Base-by-base conservation (phyloP, 1,284 basidiomycete species). In the Tetrapyrgos nigripes region DNA sequence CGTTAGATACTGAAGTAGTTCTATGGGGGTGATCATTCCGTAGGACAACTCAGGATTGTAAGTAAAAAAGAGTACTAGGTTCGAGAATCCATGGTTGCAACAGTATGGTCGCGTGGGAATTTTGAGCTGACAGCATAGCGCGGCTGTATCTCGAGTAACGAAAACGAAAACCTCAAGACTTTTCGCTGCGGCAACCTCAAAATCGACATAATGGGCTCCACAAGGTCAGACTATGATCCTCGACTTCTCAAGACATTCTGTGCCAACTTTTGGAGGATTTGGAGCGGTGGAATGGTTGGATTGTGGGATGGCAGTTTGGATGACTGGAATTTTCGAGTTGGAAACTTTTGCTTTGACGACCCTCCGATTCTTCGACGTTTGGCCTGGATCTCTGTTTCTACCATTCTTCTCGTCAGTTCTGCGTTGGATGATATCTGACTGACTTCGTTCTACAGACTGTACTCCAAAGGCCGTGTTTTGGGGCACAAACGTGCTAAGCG, bases 401-500 rank as follows among this genome's bases (percentile, higher is more conserved):
- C 13, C 55, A 9, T 28, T 46, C 35, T 26, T 13, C 23, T 24
- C 21, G 26, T 17, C 23, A 33, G 23, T n/a, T 37, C 21, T 49
- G 19, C 17, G 28, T 8, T 21, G n/a, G 45, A 19, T 40, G 5
- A 14, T 29, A 48, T 46, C 44, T 47, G 21, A 70, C 55, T 66
- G 47, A 17, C 33, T 48, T 19, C 46, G 48, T 21, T 28, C 23
- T 50, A 48, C 76, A 96, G 95, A 88, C 88, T 98, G 74, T 98
- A 98, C 88, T 82, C 82, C 81, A 98, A 98, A 87, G 97, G 94
- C 79, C 94, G 97, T 74, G 90, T 99, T 75, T 86, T 98, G 75
- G 94, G 96, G 69, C 94, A 97, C 93, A 97, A 98, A 85, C 94
- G 97, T 70, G 95, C 93, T 70, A 98, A 98, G 86, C 91, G 94